A percentile compares a stretch with the other conserved stretches of the same genome.
phyloP scores from a whole-genome alignment of 2,329 filamentous ascomycete genomes.

The Colletotrichum plurivorum region DNA sequence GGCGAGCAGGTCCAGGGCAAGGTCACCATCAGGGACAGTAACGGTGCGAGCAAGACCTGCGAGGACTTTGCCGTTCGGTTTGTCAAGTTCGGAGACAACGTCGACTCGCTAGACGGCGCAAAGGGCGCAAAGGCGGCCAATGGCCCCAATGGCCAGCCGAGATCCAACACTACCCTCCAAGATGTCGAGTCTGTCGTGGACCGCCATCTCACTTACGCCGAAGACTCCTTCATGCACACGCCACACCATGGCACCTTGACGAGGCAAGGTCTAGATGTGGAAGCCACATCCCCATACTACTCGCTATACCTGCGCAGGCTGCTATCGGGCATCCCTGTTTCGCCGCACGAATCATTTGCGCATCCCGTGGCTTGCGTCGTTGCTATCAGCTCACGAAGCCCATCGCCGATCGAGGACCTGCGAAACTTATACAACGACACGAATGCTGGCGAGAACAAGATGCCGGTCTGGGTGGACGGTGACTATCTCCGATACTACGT shows the following conservation, averaged over 20 bases:
- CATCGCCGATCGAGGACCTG: constrained; percentile 87
- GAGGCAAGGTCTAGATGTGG: constrained; percentile 59
- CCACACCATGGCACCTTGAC: constrained; percentile 55
- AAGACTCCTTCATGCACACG: constrained; percentile 66
- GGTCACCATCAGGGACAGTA: constrained; percentile 90
- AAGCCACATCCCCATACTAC: constrained; percentile 83
- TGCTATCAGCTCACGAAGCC: constrained; percentile 91
- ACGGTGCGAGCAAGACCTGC: constrained; percentile 84
- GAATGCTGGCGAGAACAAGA: constrained; percentile 79
- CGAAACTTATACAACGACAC: constrained; percentile 87
- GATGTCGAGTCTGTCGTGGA: constrained; percentile 87
- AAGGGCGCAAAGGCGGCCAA: constrained; percentile 48
- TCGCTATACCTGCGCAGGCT: constrained; percentile 86
- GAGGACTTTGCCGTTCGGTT: constrained; percentile 95
- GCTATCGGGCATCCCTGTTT: constrained; percentile 82
- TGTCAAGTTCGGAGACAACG: constrained; percentile 74
- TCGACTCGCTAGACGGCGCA: constrained; percentile 64
- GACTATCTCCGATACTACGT: constrained; percentile 98
- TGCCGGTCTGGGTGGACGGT: constrained; percentile 89
- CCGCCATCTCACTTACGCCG: constrained; percentile 82
- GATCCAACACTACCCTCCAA: constrained; percentile 56
- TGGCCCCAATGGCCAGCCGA: constrained; percentile 50
- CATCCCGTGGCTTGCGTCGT: constrained; percentile 96
- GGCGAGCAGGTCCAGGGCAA: constrained; percentile 91
- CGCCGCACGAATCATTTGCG: constrained; percentile 91